Base-by-base conservation (phyloP, 75 land plant genomes). In the Cunninghamia lanceolata region DNA sequence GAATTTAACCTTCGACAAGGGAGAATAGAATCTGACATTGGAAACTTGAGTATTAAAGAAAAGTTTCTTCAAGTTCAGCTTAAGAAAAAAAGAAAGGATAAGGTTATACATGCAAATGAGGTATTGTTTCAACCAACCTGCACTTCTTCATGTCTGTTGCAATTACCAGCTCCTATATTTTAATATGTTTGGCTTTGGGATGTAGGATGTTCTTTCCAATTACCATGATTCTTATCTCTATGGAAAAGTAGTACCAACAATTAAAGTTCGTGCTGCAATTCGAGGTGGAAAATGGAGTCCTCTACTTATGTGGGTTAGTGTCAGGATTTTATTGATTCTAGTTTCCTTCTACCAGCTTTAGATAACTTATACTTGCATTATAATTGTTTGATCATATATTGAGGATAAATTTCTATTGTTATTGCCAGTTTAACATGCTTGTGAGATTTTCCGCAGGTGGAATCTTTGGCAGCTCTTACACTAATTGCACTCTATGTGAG, bases 141-240 rank as follows among this genome's bases (percentile, higher is more conserved):
- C 34, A 56, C n/a, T 45, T 25, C 42, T 40, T 68, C 21, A 77
- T 38, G 16, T 85, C 86, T 77, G 38, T 30, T 19, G 16, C 47
- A 84, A 39, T 21, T 30, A 34, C 38, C 83, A 17, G 84, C 77
- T 76, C 39, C 36, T 19, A 21, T 17, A 21, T 56, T 21, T 6
- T 83, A 34, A 35, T 25, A 85, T 42, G 9, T 35, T 85, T 83
- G 36, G 42, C 10, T 73, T 82, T 87, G 28, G 46, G 36, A 56
- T 82, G 25, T 75, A 91, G 92, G 92, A 90, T 85, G 91, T 91
- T 15, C 82, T 90, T 40, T 84, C 89, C 42, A 89, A 63, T 46
- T 91, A 90, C 40, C 92, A 91, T 68, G 89, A 91, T n/a, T 87
- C 89, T 38, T 90, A 84, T 83, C 85, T 91, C 53, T 91, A 91